These are phyloP conservation scores for Mycena indigotica DNA, from an alignment of 768 basidiomycete genomes.

Conservation along the genomic window DNA sequence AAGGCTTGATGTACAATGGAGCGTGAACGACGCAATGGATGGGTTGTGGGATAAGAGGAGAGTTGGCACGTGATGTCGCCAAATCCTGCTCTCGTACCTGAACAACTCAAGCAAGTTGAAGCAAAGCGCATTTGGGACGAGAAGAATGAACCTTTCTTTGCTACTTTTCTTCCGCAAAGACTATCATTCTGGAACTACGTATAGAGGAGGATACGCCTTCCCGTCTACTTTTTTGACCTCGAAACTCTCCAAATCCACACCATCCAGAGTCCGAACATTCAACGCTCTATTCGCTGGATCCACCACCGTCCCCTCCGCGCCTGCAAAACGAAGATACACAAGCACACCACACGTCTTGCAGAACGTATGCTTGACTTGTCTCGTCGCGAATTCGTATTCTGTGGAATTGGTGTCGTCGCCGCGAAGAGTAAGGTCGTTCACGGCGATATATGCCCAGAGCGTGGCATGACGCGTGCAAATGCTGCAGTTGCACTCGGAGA, in stretches of 20 bases:
- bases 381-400: not conserved
- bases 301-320: too few relatives aligned
- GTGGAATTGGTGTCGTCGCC: not conserved
- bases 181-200: not conserved
- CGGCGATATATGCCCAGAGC: not conserved
- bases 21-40: too few relatives aligned
- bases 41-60: too few relatives aligned
- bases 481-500: slow-evolving; percentile 12
- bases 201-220: not conserved
- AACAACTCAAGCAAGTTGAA: too few relatives aligned
- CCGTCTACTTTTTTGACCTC: not conserved
- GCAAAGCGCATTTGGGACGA: too few relatives aligned
- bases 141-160: not conserved
- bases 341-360: not conserved
- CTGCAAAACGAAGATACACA: not conserved
- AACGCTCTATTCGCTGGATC: not conserved
- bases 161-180: too few relatives aligned
- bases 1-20: too few relatives aligned
- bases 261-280: not conserved
- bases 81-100: too few relatives aligned
- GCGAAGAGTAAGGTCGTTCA: not conserved
- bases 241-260: not conserved
- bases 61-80: too few relatives aligned
- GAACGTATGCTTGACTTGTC: not conserved
- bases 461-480: slow-evolving; percentile 5